These are phyloP conservation scores for Fusarium oxysporum DNA, from an alignment of 2,329 filamentous ascomycete species.

Conservation along the genomic window DNA sequence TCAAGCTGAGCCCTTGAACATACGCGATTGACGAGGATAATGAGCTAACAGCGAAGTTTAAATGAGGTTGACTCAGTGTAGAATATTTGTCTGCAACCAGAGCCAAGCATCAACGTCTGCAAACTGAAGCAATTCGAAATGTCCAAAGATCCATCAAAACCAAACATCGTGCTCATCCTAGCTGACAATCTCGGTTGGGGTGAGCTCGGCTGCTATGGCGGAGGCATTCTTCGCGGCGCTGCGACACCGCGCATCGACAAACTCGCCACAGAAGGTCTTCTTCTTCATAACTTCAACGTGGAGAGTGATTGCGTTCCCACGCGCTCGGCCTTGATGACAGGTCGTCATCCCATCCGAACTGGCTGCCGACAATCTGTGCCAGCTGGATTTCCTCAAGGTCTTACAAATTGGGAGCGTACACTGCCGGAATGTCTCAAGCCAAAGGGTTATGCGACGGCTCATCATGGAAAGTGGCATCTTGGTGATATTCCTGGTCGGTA, in stretches of 20 bases:
- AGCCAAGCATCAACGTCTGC: background rate
- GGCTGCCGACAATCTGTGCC: constrained; percentile 51
- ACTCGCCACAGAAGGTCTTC: constrained; percentile 48
- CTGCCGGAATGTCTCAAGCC: constrained; percentile 48
- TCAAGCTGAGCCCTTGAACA: background rate
- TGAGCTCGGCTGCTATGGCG: constrained; percentile 51
- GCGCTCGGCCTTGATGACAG: constrained; percentile 51
- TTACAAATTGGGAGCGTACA: constrained; percentile 49
- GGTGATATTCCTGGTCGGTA: constrained; percentile 51
- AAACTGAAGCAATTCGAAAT: background rate
- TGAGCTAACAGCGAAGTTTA: background rate
- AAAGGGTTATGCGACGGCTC: constrained; percentile 45
- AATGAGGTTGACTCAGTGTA: background rate
- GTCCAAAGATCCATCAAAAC: constrained; percentile 33
- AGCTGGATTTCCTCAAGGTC: constrained; percentile 49
- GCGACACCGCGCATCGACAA: constrained; percentile 50
- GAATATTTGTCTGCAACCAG: background rate
- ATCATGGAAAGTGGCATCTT: constrained; percentile 53
- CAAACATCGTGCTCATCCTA: constrained; percentile 50
- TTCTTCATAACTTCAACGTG: constrained; percentile 53
- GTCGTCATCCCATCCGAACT: constrained; percentile 51
- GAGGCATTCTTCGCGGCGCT: constrained; percentile 49
- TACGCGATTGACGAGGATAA: background rate
- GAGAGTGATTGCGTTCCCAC: constrained; percentile 53
- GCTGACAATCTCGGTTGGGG: constrained; percentile 55